Evolutionary conservation across 1,284 basidiomycete species (phyloP).

Genomic region (Stereum hirsutum): DNA sequence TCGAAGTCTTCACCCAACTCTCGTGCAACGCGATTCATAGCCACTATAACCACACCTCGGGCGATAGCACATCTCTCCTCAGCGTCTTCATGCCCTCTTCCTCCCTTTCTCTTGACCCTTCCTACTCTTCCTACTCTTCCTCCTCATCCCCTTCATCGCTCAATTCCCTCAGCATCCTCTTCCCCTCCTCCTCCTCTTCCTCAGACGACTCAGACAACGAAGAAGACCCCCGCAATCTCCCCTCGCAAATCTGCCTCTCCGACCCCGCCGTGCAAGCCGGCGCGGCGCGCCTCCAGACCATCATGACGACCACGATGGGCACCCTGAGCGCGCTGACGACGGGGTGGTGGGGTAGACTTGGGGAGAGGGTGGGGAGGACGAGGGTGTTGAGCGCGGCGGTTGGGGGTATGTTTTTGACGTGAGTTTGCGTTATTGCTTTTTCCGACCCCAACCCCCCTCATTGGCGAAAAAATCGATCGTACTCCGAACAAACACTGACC

Average conservation of each 20-base stretch:
- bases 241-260: constrained; percentile 42
- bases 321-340: constrained; percentile 76
- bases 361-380: constrained; percentile 73
- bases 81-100: constrained; percentile 8
- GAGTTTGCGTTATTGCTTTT: constrained; percentile 18
- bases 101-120: constrained; percentile 19
- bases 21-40: constrained; percentile 52
- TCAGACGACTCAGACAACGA: constrained; percentile 10
- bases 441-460: background rate
- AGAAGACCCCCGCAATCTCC: constrained; percentile 38
- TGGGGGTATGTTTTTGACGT: constrained; percentile 71
- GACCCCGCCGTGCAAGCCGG: constrained; percentile 60
- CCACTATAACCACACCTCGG: constrained; percentile 28
- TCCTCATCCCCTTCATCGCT: constrained; percentile 7
- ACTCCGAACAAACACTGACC: too few species aligned
- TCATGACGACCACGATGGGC: constrained; percentile 75
- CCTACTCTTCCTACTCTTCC: constrained; percentile 16
- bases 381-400: constrained; percentile 65
- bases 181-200: constrained; percentile 1
- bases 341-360: constrained; percentile 82
- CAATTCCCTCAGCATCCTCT: constrained; percentile 5
- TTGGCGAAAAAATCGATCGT: background rate
- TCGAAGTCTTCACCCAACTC: constrained; percentile 71
- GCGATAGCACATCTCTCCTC: too few species aligned
- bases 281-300: constrained; percentile 60